Base-by-base conservation (phyloP, 2,329 filamentous ascomycete genomes). In the Fusarium musae region DNA sequence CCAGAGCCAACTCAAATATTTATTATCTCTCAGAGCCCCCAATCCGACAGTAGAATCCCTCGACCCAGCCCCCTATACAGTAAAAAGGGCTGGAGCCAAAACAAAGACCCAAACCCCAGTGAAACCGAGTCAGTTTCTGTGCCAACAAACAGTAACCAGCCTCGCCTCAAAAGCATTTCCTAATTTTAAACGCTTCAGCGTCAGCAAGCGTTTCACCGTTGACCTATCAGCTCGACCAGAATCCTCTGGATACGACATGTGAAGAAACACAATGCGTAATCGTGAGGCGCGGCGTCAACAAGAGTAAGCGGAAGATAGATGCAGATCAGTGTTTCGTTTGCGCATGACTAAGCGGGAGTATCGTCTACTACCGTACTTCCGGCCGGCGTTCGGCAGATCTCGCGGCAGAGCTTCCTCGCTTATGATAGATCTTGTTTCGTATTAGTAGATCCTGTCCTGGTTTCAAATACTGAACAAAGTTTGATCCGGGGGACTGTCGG, bases 11-110 rank as follows among this genome's bases (percentile, higher is more conserved):
- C 7, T 2, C 15, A 19, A 19, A 30, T 42, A 54, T 54, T 54
- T 54, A 54, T 40, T 0, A 40, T 9, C 26, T 40, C 7, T 1
- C 5, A 11, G 3, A 15, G 6, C 3, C 36, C 10, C 19, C n/a
- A n/a, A n/a, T n/a, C n/a, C 9, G 2, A n/a, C 23, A 5, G 0
- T 1, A 23, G 2, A 40, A 23, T 23, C 36, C 28, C 2, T 7
- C 10, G 5, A 1, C 19, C 28, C 21, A 50, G 0, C 46, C 46
- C 36, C 52, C 15, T 42, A 30, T 30, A 13, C 19, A 42, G 26
- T 5, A 54, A 30, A 30, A 30, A 21, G 9, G 19, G 5, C 19
- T 30, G 19, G 10, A 42, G 26, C 2, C 52, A 42, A 40, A 54
- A 42, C 36, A 40, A 13, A 17, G 0, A 30, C 19, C 36, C 15